These are phyloP conservation scores for Fusarium dimerum DNA, from an alignment of 2,329 filamentous ascomycete species.

Conservation along the genomic window DNA sequence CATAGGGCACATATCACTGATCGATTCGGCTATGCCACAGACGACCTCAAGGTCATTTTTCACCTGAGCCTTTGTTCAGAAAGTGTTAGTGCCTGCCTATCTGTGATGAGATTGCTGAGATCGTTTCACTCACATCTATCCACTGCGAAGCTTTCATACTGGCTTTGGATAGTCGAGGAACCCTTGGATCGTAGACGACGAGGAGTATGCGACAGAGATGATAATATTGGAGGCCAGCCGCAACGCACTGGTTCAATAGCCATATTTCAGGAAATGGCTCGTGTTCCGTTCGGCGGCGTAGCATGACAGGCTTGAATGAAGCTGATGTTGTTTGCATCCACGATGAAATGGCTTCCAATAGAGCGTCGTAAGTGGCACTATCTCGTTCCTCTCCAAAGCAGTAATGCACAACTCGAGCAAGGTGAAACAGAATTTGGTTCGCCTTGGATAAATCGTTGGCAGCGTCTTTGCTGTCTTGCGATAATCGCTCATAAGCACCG, in stretches of 20 bases:
- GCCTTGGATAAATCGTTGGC: constrained; percentile 22
- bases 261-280: constrained; percentile 26
- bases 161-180: constrained; percentile 24
- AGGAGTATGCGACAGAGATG: constrained; percentile 31
- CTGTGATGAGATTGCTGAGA: not conserved
- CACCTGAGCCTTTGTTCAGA: constrained; percentile 14
- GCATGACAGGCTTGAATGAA: constrained; percentile 27
- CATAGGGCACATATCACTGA: constrained; percentile 21
- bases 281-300: not conserved
- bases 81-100: too few species aligned
- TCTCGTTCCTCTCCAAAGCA: constrained; percentile 26
- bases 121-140: constrained; percentile 11
- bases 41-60: constrained; percentile 27
- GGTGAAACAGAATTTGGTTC: constrained; percentile 24
- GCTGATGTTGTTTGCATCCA: constrained; percentile 28
- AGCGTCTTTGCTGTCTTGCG: constrained; percentile 4
- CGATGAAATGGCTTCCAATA: constrained; percentile 18
- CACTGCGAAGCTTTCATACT: constrained; percentile 11
- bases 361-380: constrained; percentile 15
- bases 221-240: constrained; percentile 29
- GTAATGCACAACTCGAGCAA: constrained; percentile 26
- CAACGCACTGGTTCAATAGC: constrained; percentile 26
- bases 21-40: constrained; percentile 27
- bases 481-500: not conserved
- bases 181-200: constrained; percentile 24